phyloP scores from a whole-genome alignment of 1,284 basidiomycete species.

The Schizophyllum amplum region DNA sequence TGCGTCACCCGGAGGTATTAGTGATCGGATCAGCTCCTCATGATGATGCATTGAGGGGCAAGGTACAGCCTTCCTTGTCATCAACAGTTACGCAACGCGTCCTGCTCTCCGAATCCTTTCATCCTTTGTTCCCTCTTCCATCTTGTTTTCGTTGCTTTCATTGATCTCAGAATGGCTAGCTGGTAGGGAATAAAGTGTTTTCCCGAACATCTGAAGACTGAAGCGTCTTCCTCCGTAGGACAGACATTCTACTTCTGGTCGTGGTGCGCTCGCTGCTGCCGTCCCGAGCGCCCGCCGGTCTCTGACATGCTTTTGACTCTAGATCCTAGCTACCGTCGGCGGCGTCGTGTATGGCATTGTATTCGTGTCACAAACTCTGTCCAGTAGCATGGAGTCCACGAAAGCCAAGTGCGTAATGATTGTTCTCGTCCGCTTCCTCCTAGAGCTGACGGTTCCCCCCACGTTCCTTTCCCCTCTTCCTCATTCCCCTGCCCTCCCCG shows the following conservation, averaged over 20 bases:
- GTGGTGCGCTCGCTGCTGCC: background rate
- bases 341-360: constrained; percentile 34
- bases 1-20: no score
- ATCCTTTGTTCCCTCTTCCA: background rate
- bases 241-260: background rate
- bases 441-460: constrained; percentile 7
- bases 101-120: no score
- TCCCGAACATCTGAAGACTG: no score
- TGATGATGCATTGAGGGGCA: background rate
- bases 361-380: constrained; percentile 26
- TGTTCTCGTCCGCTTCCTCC: background rate
- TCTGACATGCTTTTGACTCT: background rate
- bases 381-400: constrained; percentile 31
- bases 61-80: background rate
- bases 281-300: background rate
- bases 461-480: background rate
- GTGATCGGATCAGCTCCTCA: background rate
- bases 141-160: background rate
- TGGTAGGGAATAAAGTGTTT: background rate
- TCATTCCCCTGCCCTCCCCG: background rate
- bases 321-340: constrained; percentile 39
- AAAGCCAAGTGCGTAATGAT: constrained; percentile 37
- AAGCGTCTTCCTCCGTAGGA: background rate
- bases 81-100: background rate
- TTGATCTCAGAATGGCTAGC: background rate